Evolutionary conservation across 768 basidiomycete species (phyloP).

Genomic region (Boletales sp.): DNA sequence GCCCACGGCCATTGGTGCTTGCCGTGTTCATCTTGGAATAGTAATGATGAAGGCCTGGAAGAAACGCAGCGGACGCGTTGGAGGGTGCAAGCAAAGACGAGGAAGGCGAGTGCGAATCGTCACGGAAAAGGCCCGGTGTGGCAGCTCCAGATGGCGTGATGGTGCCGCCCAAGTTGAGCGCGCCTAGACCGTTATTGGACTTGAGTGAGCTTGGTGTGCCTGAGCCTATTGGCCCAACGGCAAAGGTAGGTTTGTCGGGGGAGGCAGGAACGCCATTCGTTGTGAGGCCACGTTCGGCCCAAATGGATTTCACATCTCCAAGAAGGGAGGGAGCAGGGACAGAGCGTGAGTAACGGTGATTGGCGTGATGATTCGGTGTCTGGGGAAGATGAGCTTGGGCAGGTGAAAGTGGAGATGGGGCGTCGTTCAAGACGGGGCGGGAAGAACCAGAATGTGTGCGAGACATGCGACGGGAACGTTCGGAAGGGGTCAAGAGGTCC

Average conservation of each 20-base stretch:
- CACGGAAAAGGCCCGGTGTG: slow-evolving; percentile 26
- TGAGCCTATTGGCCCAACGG: slow-evolving; percentile 22
- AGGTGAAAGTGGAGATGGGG: slow-evolving; percentile 14
- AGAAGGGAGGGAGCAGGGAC: slow-evolving; percentile 76
- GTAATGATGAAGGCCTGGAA: slow-evolving; percentile 66
- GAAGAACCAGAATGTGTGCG: slow-evolving; percentile 55
- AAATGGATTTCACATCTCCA: slow-evolving; percentile 76
- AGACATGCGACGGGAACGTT: slow-evolving; percentile 78
- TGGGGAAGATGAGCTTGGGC: slow-evolving; percentile 13
- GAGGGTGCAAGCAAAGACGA: slow-evolving; percentile 51
- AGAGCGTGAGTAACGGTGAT: slow-evolving; percentile 77
- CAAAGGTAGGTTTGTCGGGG: slow-evolving; percentile 29
- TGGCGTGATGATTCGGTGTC: slow-evolving; percentile 22
- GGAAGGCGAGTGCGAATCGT: slow-evolving; percentile 33
- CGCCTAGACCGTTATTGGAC: slow-evolving; percentile 39
- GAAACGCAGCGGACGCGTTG: slow-evolving; percentile 80
- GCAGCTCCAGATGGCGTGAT: slow-evolving; percentile 12
- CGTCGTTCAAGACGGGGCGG: slow-evolving; percentile 19
- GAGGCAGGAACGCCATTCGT: slow-evolving; percentile 35
- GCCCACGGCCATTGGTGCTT: slow-evolving; percentile 26
- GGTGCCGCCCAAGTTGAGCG: slow-evolving; percentile 11
- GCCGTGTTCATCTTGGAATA: slow-evolving; percentile 51
- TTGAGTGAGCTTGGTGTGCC: slow-evolving; percentile 55
- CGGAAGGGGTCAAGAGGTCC: slow-evolving; percentile 86
- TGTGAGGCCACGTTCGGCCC: slow-evolving; percentile 55